Conservation (phyloP, 352 stramenopile species). For the Plasmopara muralis region DNA sequence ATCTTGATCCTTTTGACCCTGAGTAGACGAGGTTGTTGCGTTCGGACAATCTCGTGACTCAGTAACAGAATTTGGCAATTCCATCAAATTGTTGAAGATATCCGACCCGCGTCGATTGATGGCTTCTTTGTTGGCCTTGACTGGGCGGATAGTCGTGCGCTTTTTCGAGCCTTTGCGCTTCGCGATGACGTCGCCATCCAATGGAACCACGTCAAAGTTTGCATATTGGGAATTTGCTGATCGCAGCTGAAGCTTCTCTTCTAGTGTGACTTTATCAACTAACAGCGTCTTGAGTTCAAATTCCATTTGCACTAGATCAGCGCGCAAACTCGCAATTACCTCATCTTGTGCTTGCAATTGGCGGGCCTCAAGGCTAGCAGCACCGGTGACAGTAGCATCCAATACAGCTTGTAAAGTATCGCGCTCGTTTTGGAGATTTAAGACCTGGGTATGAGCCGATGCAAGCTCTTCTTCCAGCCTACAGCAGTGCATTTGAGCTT, state of each 20-base stretch:
- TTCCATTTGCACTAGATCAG: conserved; percentile 57
- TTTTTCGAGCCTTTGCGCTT: conserved; percentile 32
- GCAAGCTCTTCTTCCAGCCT: conserved; percentile 48
- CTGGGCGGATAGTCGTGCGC: conserved; percentile 30
- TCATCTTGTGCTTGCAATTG: conserved; percentile 40
- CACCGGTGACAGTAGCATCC: conserved; percentile 13
- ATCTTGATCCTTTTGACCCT: conserved; percentile 5
- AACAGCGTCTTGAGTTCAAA: conserved; percentile 55
- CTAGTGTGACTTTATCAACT: conserved; percentile 34
- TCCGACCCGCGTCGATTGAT: conserved; percentile 19
- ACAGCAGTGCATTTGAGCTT: conserved; percentile 41
- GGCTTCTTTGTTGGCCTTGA: conserved; percentile 20
- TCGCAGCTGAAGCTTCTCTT: conserved; percentile 28
- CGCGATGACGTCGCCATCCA: conserved; percentile 22
- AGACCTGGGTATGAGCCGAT: conserved; percentile 28
- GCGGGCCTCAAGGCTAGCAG: conserved; percentile 23
- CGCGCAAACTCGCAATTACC: conserved; percentile 44
- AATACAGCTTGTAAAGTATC: conserved; percentile 32
- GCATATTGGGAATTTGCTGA: conserved; percentile 10
- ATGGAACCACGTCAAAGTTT: conserved; percentile 42
- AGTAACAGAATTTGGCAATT: conserved; percentile 43
- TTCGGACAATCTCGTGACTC: conserved; percentile 18
- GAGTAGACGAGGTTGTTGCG: conserved; percentile 15
- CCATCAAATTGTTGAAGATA: conserved; percentile 53
- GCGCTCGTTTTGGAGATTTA: conserved; percentile 41